Evolutionary conservation across 208 protist species (phyloP).

Genomic region (Leishmania guyanensis): DNA sequence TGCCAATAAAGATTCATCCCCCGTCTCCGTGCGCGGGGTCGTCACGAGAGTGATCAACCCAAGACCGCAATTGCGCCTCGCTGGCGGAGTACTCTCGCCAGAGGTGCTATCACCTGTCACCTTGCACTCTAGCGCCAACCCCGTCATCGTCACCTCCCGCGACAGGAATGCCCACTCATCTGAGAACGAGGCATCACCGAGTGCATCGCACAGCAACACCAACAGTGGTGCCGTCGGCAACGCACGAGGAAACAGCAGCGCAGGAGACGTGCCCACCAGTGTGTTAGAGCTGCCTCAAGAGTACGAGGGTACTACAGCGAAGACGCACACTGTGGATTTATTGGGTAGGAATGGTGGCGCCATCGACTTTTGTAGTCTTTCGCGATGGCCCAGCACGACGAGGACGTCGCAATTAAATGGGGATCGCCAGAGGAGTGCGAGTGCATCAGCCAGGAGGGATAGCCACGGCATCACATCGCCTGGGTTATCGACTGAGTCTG

Average conservation of each 20-base stretch:
- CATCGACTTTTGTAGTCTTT: background rate
- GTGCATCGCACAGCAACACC: background rate
- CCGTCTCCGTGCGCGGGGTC: background rate
- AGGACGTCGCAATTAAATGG: background rate
- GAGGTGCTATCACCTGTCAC: background rate
- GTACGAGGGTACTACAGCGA: background rate
- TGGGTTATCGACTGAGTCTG: background rate
- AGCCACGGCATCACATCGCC: background rate
- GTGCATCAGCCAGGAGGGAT: background rate
- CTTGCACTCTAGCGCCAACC: background rate
- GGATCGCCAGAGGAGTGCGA: background rate
- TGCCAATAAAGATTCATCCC: background rate
- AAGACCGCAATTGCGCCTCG: background rate
- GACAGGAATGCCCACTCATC: background rate
- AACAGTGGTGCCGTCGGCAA: background rate
- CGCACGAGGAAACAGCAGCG: background rate
- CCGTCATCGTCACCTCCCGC: background rate
- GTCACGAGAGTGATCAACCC: background rate
- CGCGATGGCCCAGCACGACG: background rate
- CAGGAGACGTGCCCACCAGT: background rate
- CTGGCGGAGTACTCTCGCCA: slow-evolving; percentile 10
- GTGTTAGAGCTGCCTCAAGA: slow-evolving; percentile 16
- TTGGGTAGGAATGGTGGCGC: background rate
- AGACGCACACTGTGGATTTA: background rate
- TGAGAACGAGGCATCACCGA: background rate